Conservation (phyloP, 1,139 yeast genomes). For the Pichia sp. region DNA sequence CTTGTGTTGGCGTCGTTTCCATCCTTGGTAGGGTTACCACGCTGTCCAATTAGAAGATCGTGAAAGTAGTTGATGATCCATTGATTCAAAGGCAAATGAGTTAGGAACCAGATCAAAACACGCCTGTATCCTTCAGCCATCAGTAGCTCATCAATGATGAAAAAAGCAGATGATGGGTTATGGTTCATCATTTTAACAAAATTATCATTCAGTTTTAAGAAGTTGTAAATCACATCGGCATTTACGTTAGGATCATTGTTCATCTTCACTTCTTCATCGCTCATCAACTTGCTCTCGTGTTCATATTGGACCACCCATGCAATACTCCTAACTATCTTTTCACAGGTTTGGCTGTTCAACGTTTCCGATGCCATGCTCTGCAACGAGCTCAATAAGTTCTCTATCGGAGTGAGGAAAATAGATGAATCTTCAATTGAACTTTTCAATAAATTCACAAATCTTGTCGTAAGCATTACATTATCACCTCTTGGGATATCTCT, state of each 20-base stretch:
- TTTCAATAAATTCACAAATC: conserved; percentile 22
- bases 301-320: conserved; percentile 49
- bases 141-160: conserved; percentile 61
- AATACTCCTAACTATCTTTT: conserved; percentile 43
- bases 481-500: conserved; percentile 61
- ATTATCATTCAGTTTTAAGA: conserved; percentile 39
- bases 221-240: conserved; percentile 48
- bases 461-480: conserved; percentile 36
- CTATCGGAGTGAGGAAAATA: conserved; percentile 24
- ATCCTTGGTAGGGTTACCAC: conserved; percentile 39
- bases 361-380: conserved; percentile 34
- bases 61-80: conserved; percentile 57
- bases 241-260: conserved; percentile 33
- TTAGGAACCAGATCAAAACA: conserved; percentile 60
- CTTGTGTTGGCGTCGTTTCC: conserved; percentile 18
- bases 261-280: conserved; percentile 19
- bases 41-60: conserved; percentile 50
- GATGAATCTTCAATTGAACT: conserved; percentile 27
- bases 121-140: conserved; percentile 62
- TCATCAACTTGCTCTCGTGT: conserved; percentile 25
- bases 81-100: conserved; percentile 53
- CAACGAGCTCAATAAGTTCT: conserved; percentile 35
- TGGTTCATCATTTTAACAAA: conserved; percentile 39
- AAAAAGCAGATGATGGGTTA: conserved; percentile 46
- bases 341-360: conserved; percentile 35